A percentile compares a stretch with the other conserved stretches of the same genome.
phyloP scores from a whole-genome alignment of 495 filamentous ascomycete genomes.

The Viridothelium virens region DNA sequence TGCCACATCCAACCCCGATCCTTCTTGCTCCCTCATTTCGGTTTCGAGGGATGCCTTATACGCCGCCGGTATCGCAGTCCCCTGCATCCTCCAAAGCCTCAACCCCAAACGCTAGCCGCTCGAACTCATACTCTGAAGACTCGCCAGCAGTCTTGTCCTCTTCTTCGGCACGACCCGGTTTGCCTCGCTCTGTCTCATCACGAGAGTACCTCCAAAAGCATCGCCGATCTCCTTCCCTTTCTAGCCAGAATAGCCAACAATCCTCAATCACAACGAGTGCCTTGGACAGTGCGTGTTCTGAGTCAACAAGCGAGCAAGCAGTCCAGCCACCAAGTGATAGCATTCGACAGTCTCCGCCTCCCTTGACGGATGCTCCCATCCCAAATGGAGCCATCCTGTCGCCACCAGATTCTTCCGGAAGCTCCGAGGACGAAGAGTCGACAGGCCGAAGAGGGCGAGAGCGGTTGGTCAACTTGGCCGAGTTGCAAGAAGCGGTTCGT shows the following conservation, averaged over 20 bases:
- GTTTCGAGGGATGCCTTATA: conserved; percentile 72
- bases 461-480: conserved; percentile 55
- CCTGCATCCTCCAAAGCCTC: conserved; percentile 61
- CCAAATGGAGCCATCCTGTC: conserved; percentile 76
- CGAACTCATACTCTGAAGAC: conserved; percentile 46
- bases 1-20: not conserved
- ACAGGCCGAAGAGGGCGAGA: conserved; percentile 42
- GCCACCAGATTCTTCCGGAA: conserved; percentile 71
- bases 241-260: conserved; percentile 28
- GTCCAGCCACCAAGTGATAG: conserved; percentile 30
- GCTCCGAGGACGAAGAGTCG: conserved; percentile 61
- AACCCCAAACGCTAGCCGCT: conserved; percentile 53
- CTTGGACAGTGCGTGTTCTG: not conserved
- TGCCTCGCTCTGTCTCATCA: conserved; percentile 71
- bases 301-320: conserved; percentile 24
- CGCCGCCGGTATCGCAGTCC: conserved; percentile 74
- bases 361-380: conserved; percentile 61
- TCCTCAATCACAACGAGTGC: conserved; percentile 29
- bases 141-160: conserved; percentile 34
- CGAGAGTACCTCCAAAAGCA: conserved; percentile 64
- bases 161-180: conserved; percentile 42
- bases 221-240: conserved; percentile 53
- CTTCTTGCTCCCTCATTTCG: not conserved
- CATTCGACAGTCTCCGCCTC: conserved; percentile 72
- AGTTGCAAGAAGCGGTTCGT: conserved; percentile 75